Evolutionary conservation across 202 grass and related monocot genomes (phyloP).

Genomic region (Dendrocalamus latiflorus): DNA sequence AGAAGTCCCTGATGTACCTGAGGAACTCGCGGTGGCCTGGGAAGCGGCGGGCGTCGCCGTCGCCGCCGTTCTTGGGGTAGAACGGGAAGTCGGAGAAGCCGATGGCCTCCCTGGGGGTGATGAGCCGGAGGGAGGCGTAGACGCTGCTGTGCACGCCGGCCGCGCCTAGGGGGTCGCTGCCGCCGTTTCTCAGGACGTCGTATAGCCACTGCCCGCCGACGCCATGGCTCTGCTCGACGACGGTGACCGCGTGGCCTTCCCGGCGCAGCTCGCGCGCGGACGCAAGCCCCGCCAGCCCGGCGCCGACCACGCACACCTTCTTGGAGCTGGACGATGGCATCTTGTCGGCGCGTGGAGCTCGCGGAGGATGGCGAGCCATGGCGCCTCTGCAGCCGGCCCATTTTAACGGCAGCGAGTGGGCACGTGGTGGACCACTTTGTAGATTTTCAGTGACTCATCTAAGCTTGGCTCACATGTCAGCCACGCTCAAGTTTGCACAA

Average conservation of each 20-base stretch:
- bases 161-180: slow-evolving; percentile 5
- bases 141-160: slow-evolving; percentile 8
- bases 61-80: not conserved
- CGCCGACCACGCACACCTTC: too few relatives aligned
- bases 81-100: slow-evolving; percentile 33
- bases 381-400: too few relatives aligned
- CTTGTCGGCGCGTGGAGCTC: too few relatives aligned
- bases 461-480: too few relatives aligned
- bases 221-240: not conserved
- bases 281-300: too few relatives aligned
- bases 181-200: too few relatives aligned
- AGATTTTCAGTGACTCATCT: too few relatives aligned
- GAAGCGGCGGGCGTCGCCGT: not conserved
- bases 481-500: too few relatives aligned
- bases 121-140: slow-evolving; percentile 27
- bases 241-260: slow-evolving; percentile 31
- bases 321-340: too few relatives aligned
- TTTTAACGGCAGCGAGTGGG: too few relatives aligned
- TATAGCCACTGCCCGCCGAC: slow-evolving; percentile 46
- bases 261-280: not conserved
- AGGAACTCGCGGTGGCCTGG: slow-evolving; percentile 21
- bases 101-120: not conserved
- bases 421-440: too few relatives aligned
- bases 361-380: too few relatives aligned
- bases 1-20: slow-evolving; percentile 38